phyloP scores from a whole-genome alignment of 2,329 filamentous ascomycete species.

The Fusarium siculi region DNA sequence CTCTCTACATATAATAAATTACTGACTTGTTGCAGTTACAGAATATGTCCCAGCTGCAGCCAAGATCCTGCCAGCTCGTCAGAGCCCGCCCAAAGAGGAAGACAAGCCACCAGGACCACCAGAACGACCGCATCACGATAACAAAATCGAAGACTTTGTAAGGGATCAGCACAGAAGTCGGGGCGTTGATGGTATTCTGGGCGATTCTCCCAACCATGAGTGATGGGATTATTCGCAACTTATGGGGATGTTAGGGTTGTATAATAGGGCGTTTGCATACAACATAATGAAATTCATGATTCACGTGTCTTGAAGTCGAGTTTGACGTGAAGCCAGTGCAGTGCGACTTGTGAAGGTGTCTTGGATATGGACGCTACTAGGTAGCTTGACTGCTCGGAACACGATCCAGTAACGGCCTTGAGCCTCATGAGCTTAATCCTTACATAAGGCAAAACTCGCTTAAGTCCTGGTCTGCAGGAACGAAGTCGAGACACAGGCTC shows the following conservation, averaged over 20 bases:
- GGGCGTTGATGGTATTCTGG: conserved; percentile 44
- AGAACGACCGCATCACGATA: conserved; percentile 57
- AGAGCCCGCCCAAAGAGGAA: conserved; percentile 40
- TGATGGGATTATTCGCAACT: background rate
- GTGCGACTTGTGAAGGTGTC: background rate
- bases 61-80: conserved; percentile 53
- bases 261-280: conserved; percentile 3
- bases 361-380: background rate
- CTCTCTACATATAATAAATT: background rate
- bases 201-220: conserved; percentile 21
- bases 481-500: background rate
- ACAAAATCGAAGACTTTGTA: conserved; percentile 63
- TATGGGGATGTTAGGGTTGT: background rate
- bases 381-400: background rate
- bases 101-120: conserved; percentile 50
- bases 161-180: conserved; percentile 63
- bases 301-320: background rate
- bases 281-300: conserved; percentile 12
- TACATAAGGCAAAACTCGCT: background rate
- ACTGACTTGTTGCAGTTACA: conserved; percentile 49
- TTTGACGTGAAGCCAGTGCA: background rate
- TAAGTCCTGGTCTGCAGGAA: background rate
- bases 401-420: background rate
- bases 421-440: background rate
- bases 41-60: conserved; percentile 57